These are phyloP conservation scores for Pyrrhoderma lamaoense DNA, from an alignment of 1,284 basidiomycete species.

Conservation along the genomic window DNA sequence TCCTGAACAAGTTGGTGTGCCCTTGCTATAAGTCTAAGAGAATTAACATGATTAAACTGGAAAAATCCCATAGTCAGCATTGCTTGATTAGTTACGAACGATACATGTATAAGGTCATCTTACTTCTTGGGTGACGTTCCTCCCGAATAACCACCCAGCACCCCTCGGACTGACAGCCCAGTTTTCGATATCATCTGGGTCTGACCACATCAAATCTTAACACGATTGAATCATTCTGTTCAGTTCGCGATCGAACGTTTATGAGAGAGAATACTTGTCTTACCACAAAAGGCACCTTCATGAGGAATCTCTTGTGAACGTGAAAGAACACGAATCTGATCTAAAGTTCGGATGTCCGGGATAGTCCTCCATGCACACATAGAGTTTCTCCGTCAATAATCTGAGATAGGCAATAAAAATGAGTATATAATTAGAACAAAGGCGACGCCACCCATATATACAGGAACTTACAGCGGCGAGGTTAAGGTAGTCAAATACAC, in stretches of 20 bases:
- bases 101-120: constrained; percentile 23
- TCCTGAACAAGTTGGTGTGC: constrained; percentile 93
- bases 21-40: constrained; percentile 76
- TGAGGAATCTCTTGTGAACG: constrained; percentile 94
- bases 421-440: not conserved
- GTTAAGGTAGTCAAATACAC: constrained; percentile 91
- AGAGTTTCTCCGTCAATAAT: constrained; percentile 89
- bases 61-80: not conserved
- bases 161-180: constrained; percentile 95
- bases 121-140: constrained; percentile 79
- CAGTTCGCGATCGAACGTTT: too few species aligned
- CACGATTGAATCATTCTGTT: constrained; percentile 2
- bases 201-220: constrained; percentile 94
- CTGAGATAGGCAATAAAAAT: constrained; percentile 32
- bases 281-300: constrained; percentile 95
- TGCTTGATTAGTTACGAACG: not conserved
- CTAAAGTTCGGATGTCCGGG: constrained; percentile 89
- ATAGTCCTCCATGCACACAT: constrained; percentile 91
- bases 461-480: constrained; percentile 72
- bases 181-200: constrained; percentile 91
- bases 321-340: constrained; percentile 87
- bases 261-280: constrained; percentile 22
- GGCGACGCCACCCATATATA: too few species aligned
- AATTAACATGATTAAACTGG: constrained; percentile 91
- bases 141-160: constrained; percentile 95